phyloP scores from a whole-genome alignment of 495 filamentous ascomycete species.

The Pyrenula massariospora region DNA sequence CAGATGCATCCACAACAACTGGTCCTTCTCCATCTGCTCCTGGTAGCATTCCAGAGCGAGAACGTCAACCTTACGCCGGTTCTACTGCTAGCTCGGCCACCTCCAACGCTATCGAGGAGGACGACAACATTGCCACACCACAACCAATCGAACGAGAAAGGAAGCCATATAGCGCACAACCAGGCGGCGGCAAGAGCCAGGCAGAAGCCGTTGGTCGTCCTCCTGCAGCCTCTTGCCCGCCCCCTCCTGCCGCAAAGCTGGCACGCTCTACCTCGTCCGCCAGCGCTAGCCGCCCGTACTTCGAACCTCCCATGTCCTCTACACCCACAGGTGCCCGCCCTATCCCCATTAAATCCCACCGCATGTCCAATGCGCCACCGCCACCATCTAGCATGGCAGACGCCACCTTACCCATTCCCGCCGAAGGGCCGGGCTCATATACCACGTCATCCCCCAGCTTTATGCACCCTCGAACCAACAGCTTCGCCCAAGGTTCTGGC shows the following conservation, averaged over 20 bases:
- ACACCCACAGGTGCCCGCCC: background rate
- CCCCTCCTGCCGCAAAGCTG: background rate
- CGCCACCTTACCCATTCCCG: background rate
- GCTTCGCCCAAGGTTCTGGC: background rate
- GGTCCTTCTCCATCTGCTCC: conserved; percentile 10
- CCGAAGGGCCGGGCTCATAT: background rate
- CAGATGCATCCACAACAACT: conserved; percentile 10
- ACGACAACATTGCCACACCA: conserved; percentile 27
- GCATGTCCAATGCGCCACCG: background rate
- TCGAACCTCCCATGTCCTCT: background rate
- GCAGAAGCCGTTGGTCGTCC: background rate
- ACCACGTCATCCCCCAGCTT: background rate
- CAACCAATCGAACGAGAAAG: conserved; percentile 49
- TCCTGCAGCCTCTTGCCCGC: background rate
- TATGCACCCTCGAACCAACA: background rate
- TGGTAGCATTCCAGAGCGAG: conserved; percentile 34
- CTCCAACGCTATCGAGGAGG: conserved; percentile 26
- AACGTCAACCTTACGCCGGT: conserved; percentile 33
- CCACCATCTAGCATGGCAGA: background rate
- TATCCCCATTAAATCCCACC: background rate
- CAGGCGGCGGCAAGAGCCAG: conserved; percentile 33
- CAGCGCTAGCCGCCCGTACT: background rate
- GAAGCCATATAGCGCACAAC: conserved; percentile 46
- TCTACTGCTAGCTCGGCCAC: conserved; percentile 17
- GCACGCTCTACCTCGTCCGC: background rate